These are phyloP conservation scores for Termitomyces sp. DNA, from an alignment of 768 basidiomycete species.

Conservation along the genomic window DNA sequence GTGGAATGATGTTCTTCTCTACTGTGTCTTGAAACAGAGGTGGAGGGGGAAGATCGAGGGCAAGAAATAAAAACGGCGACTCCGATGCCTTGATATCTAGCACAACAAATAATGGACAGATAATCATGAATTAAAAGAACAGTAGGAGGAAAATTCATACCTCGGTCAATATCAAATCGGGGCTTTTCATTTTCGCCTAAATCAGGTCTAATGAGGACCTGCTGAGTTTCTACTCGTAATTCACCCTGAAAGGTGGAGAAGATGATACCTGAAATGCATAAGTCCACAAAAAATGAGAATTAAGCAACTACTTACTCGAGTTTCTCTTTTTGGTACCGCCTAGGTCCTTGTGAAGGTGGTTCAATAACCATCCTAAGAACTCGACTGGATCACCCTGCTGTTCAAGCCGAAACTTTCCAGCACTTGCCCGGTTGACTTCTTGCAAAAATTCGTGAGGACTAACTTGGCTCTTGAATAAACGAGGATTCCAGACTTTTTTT, in stretches of 20 bases:
- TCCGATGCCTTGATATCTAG: conserved; percentile 78
- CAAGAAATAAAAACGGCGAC: conserved; percentile 94
- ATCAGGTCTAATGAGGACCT: conserved; percentile 81
- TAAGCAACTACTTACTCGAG: conserved; percentile 59
- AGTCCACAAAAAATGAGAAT: conserved; percentile 12
- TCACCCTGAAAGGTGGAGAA: conserved; percentile 95
- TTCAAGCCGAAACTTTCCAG: conserved; percentile 88
- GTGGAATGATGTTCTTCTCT: conserved; percentile 98
- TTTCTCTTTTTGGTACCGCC: conserved; percentile 91
- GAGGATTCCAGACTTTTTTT: conserved; percentile 95
- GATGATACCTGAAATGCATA: conserved; percentile 61
- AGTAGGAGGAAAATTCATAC: conserved; percentile 33
- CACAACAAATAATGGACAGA: conserved; percentile 1
- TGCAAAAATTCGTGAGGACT: conserved; percentile 99
- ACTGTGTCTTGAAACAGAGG: conserved; percentile 94
- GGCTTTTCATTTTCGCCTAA: conserved; percentile 74
- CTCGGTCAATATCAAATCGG: conserved; percentile 91
- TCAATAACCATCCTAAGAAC: conserved; percentile 93
- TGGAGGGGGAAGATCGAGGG: conserved; percentile 95
- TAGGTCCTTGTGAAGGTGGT: conserved; percentile 86
- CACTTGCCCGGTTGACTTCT: conserved; percentile 87
- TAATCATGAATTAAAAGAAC: background rate
- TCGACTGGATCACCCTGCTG: conserved; percentile 95
- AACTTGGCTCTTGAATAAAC: conserved; percentile 95
- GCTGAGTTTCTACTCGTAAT: conserved; percentile 87